These are phyloP conservation scores for Pythium oligandrum DNA, from an alignment of 352 stramenopile genomes.

Conservation along the genomic window DNA sequence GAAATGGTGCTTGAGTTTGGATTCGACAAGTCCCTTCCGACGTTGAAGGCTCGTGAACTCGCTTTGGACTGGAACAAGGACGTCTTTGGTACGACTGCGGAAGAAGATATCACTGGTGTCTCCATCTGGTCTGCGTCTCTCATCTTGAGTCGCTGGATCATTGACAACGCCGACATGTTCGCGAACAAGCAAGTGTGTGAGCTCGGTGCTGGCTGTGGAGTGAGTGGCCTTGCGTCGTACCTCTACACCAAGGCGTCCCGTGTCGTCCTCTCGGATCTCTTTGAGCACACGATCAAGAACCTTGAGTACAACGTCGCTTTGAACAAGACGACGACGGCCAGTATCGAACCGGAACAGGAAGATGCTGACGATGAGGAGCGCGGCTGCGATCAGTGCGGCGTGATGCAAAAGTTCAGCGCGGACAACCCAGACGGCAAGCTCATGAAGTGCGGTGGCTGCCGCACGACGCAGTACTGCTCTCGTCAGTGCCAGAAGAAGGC, in stretches of 20 bases:
- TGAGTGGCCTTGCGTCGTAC: slow-evolving; percentile 72
- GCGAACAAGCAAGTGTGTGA: slow-evolving; percentile 75
- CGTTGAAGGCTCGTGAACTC: slow-evolving; percentile 68
- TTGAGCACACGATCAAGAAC: slow-evolving; percentile 79
- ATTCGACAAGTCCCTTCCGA: slow-evolving; percentile 56
- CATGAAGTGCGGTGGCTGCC: slow-evolving; percentile 79
- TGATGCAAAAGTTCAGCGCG: slow-evolving; percentile 64
- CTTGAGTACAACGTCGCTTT: slow-evolving; percentile 75
- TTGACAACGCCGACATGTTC: slow-evolving; percentile 60
- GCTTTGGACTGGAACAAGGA: slow-evolving; percentile 81
- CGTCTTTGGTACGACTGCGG: slow-evolving; percentile 69
- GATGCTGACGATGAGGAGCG: slow-evolving; percentile 22
- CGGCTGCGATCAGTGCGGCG: slow-evolving; percentile 64
- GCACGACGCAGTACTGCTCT: slow-evolving; percentile 74
- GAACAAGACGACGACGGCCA: slow-evolving; percentile 37
- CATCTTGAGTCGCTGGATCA: slow-evolving; percentile 79
- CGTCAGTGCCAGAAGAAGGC: slow-evolving; percentile 83
- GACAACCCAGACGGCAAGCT: slow-evolving; percentile 86
- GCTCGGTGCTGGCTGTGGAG: slow-evolving; percentile 77
- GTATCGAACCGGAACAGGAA: slow-evolving; percentile 3
- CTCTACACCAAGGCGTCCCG: slow-evolving; percentile 72
- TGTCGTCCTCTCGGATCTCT: slow-evolving; percentile 83
- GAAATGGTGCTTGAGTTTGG: slow-evolving; percentile 78
- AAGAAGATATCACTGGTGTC: slow-evolving; percentile 85
- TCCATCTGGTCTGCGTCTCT: slow-evolving; percentile 88